Base-by-base conservation (phyloP, 2,329 filamentous ascomycete genomes). In the Endothia cerciana region DNA sequence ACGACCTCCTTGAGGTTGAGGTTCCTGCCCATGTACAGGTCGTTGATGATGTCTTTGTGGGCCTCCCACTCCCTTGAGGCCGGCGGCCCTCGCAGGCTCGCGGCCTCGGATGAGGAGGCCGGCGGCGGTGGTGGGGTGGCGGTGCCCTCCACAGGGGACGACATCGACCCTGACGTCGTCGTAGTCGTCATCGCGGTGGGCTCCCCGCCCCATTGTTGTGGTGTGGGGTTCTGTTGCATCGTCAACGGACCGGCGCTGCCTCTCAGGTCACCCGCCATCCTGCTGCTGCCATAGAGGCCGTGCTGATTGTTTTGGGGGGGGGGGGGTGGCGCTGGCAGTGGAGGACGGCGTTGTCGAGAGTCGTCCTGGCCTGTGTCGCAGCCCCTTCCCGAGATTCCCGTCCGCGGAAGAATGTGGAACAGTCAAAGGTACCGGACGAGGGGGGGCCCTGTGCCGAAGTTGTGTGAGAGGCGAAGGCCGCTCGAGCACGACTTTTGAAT, bases 1-100 rank as follows among this genome's bases (percentile, higher is more conserved):
- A 69, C 68, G 22, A 69, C 68, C 38, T 69, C 66, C 13, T 60
- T 66, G 25, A 69, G 67, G 17, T 66, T 66, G 36, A 69, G 62
- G 33, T 69, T 69, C 43, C 66, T 64, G 17, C 57, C 51, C 66
- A 69, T 68, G 41, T 69, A 69, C 33, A 69, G 57, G 36, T 65
- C 68, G 59, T 67, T 57, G 47, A 69, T 69, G 53, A 63, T 36
- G 28, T 62, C 56, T 47, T 69, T 69, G 47, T 67, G 58, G 17
- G 66, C 57, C 66, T 68, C 68, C 68, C 68, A 69, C 59, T 69
- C 66, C 60, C 53, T 49, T 11, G 60, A 30, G 13, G 40, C 60
- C 22, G 66, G 65, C 28, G 36, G 28, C 40, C 22, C 45, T 22
- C 36, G 63, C 43, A 40, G 66, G 45, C n/a, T 56, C 60, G n/a